Evolutionary conservation across 2,329 filamentous ascomycete genomes (phyloP).

Genomic region (Colletotrichum sansevieriae): DNA sequence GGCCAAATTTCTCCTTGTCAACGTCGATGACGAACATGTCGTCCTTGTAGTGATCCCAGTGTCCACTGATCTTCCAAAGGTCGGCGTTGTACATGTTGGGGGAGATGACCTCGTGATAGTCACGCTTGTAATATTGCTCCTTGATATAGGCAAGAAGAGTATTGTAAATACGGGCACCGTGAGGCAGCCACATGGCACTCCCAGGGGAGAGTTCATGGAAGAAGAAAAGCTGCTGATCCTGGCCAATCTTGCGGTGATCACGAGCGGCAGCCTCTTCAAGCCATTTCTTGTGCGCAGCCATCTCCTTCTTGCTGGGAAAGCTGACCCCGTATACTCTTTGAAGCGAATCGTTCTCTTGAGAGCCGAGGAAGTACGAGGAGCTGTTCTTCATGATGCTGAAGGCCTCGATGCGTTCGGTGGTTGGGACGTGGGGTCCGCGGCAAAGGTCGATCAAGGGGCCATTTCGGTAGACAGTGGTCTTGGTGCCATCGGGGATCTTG

Average conservation of each 20-base stretch:
- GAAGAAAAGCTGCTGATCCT: constrained; percentile 97
- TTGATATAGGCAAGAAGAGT: constrained; percentile 85
- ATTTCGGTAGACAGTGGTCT: constrained; percentile 93
- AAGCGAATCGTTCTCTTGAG: constrained; percentile 92
- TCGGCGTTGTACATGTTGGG: constrained; percentile 94
- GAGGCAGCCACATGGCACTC: constrained; percentile 90
- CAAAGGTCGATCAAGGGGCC: constrained; percentile 96
- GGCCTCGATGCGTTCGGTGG: constrained; percentile 86
- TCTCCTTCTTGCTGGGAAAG: constrained; percentile 94
- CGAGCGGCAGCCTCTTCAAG: constrained; percentile 98
- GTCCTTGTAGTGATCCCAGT: constrained; percentile 93
- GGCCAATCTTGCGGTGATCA: constrained; percentile 93
- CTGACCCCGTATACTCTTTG: constrained; percentile 97
- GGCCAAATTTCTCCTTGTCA: constrained; percentile 81
- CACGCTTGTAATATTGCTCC: constrained; percentile 91
- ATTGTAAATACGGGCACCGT: constrained; percentile 95
- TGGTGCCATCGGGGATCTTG: constrained; percentile 89
- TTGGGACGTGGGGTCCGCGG: constrained; percentile 92
- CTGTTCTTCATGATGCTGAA: constrained; percentile 81
- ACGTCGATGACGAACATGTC: constrained; percentile 80
- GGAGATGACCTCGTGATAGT: constrained; percentile 94
- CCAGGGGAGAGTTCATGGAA: constrained; percentile 96
- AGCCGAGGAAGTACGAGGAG: constrained; percentile 90
- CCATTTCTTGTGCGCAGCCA: constrained; percentile 94
- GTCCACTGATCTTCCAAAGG: constrained; percentile 94